Conservation (phyloP, 2,329 filamentous ascomycete genomes). For the Mycosphaerella arachidis region DNA sequence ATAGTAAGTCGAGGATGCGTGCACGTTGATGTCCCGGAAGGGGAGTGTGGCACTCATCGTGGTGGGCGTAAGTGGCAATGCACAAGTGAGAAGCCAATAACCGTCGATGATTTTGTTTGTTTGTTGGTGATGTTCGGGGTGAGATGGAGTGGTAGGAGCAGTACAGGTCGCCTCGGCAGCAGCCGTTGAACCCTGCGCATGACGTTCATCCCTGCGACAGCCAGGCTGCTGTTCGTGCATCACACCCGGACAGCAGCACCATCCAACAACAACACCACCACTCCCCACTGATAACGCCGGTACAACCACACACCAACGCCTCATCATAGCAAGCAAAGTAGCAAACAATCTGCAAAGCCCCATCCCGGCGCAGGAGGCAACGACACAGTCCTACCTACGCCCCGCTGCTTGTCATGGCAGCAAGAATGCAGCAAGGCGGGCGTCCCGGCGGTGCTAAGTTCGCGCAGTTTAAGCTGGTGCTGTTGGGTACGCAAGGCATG, state of each 20-base stretch:
- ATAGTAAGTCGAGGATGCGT: constrained; percentile 86
- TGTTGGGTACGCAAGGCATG: constrained; percentile 67
- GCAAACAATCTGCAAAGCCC: background rate
- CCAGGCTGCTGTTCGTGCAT: background rate
- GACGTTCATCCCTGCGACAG: background rate
- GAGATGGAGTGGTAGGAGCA: background rate
- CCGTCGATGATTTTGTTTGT: background rate
- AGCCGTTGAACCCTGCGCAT: background rate
- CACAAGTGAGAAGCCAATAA: background rate
- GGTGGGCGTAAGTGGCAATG: background rate
- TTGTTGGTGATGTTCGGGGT: background rate
- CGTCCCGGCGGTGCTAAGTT: constrained; percentile 68
- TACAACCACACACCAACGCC: too few relatives aligned
- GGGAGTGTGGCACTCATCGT: constrained; percentile 57
- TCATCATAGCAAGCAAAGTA: background rate
- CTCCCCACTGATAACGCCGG: too few relatives aligned
- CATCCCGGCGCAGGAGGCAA: background rate
- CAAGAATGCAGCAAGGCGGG: constrained; percentile 70
- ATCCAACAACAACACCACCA: background rate
- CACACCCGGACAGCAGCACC: background rate
- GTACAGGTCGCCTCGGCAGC: too few relatives aligned
- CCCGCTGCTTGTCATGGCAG: constrained; percentile 61
- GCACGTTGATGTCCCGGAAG: constrained; percentile 95
- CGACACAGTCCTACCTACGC: background rate
- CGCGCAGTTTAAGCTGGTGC: constrained; percentile 97